These are phyloP conservation scores for Neofusicoccum kwambonambiense DNA, from an alignment of 2,329 filamentous ascomycete species.

Conservation along the genomic window DNA sequence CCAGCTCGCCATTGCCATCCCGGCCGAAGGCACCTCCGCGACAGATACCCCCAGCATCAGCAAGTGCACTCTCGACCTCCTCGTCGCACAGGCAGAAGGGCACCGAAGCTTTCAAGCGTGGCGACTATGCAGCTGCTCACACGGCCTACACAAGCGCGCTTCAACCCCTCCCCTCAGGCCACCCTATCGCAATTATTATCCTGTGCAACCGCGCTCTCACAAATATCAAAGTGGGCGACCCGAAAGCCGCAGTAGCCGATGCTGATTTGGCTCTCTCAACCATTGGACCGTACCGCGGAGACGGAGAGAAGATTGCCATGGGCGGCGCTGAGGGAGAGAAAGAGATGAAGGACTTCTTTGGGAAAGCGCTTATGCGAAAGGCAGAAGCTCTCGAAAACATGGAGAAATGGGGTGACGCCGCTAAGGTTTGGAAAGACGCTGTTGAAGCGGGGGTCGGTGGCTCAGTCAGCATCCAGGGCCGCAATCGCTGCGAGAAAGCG, in stretches of 20 bases:
- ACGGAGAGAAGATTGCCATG: slow-evolving; percentile 75
- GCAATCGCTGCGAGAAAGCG: slow-evolving; percentile 86
- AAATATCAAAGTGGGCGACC: slow-evolving; percentile 85
- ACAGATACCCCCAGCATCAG: slow-evolving; percentile 65
- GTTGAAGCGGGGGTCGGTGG: slow-evolving; percentile 87
- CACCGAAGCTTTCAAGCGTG: slow-evolving; percentile 87
- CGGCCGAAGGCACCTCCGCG: slow-evolving; percentile 53
- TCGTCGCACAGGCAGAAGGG: slow-evolving; percentile 77
- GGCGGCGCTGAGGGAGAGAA: slow-evolving; percentile 60
- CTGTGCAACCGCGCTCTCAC: slow-evolving; percentile 90
- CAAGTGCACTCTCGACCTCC: slow-evolving; percentile 69
- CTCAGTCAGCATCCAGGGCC: slow-evolving; percentile 75
- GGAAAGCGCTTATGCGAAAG: slow-evolving; percentile 90
- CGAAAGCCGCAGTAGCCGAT: slow-evolving; percentile 81
- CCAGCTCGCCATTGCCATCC: slow-evolving; percentile 41
- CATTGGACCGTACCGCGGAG: slow-evolving; percentile 76
- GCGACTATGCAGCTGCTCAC: slow-evolving; percentile 87
- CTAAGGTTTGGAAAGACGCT: slow-evolving; percentile 73
- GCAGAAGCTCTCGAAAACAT: slow-evolving; percentile 94
- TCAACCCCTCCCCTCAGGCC: slow-evolving; percentile 67
- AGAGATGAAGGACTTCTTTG: slow-evolving; percentile 89
- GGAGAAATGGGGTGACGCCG: slow-evolving; percentile 88
- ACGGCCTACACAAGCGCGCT: slow-evolving; percentile 78
- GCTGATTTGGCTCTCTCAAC: slow-evolving; percentile 76
- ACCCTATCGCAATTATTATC: slow-evolving; percentile 84